These are phyloP conservation scores for Sarcomyxa edulis DNA, from an alignment of 768 basidiomycete species.

Conservation along the genomic window DNA sequence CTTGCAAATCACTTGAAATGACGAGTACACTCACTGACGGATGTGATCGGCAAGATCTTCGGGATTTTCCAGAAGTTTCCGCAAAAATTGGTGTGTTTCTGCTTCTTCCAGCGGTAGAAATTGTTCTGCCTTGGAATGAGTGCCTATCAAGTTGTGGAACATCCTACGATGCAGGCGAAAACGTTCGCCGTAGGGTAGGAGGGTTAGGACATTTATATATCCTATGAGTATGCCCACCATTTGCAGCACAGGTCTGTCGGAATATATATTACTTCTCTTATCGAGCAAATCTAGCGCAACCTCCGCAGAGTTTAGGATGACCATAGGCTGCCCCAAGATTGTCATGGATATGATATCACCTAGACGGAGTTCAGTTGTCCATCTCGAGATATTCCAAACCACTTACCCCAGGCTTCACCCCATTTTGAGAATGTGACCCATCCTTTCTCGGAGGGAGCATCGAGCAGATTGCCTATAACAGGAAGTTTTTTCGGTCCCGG, in stretches of 20 bases:
- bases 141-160: slow-evolving; percentile 36
- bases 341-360: slow-evolving; percentile 13
- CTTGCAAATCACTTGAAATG: slow-evolving; percentile 1
- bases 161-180: slow-evolving; percentile 36
- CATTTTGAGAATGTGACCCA: slow-evolving; percentile 25
- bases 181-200: slow-evolving; percentile 32
- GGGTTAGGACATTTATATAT: slow-evolving; percentile 31
- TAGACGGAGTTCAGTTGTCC: slow-evolving; percentile 5
- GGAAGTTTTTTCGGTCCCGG: slow-evolving; percentile 33
- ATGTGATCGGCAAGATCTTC: slow-evolving; percentile 29
- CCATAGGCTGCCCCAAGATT: slow-evolving; percentile 8
- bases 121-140: slow-evolving; percentile 18
- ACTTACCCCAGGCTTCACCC: slow-evolving; percentile 41
- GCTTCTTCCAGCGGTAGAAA: slow-evolving; percentile 25
- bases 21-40: slow-evolving; percentile 30
- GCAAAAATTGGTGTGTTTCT: slow-evolving; percentile 25
- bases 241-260: slow-evolving; percentile 7
- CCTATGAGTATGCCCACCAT: too few species aligned
- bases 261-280: slow-evolving; percentile 12
- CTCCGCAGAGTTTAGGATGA: slow-evolving; percentile 11
- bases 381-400: not conserved
- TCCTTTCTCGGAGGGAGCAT: slow-evolving; percentile 16
- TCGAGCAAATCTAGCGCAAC: slow-evolving; percentile 12
- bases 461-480: slow-evolving; percentile 24
- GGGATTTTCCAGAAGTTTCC: slow-evolving; percentile 26